Evolutionary conservation across 192 early-diverging fungal species (phyloP).

Genomic region (Backusella tarrabulga): DNA sequence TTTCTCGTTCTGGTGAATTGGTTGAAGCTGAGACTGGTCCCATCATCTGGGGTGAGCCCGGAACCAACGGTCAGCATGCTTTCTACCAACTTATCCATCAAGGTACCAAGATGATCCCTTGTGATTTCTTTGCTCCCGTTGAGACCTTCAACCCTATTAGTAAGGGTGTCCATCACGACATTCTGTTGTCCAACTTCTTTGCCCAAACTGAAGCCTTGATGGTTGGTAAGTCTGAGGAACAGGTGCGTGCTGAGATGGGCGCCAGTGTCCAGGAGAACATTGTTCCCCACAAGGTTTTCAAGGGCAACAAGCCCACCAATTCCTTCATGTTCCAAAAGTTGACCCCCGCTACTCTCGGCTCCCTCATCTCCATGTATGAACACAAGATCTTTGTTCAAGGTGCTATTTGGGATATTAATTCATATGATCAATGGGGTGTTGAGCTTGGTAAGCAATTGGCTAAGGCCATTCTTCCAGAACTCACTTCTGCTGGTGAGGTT

Average conservation of each 20-base stretch:
- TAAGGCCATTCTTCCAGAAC: conserved; percentile 92
- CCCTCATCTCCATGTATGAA: conserved; percentile 96
- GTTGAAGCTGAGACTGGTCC: conserved; percentile 91
- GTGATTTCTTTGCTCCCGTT: conserved; percentile 95
- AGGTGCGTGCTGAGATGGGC: conserved; percentile 82
- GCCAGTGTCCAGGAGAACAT: conserved; percentile 63
- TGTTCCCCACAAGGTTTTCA: conserved; percentile 95
- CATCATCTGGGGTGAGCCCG: conserved; percentile 99
- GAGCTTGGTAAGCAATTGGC: conserved; percentile 99
- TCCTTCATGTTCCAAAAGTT: conserved; percentile 92
- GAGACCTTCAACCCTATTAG: conserved; percentile 91
- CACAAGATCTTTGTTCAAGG: conserved; percentile 99
- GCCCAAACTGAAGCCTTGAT: conserved; percentile 98
- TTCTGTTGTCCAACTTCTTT: conserved; percentile 98
- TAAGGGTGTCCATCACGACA: conserved; percentile 86
- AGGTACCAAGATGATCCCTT: conserved; percentile 95
- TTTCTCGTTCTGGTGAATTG: conserved; percentile 75
- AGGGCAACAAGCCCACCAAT: conserved; percentile 97
- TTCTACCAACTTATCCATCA: conserved; percentile 99
- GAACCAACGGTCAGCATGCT: conserved; percentile 99
- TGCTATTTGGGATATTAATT: conserved; percentile 97
- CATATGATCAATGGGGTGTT: conserved; percentile 94
- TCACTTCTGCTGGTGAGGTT: conserved; percentile 59
- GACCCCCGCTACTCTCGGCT: conserved; percentile 86
- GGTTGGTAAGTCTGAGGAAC: conserved; percentile 82